A percentile compares a stretch with the other conserved stretches of the same genome.
These are phyloP conservation scores for Albophoma yamanashiensis DNA, from an alignment of 2,329 filamentous ascomycete species.

Conservation along the genomic window DNA sequence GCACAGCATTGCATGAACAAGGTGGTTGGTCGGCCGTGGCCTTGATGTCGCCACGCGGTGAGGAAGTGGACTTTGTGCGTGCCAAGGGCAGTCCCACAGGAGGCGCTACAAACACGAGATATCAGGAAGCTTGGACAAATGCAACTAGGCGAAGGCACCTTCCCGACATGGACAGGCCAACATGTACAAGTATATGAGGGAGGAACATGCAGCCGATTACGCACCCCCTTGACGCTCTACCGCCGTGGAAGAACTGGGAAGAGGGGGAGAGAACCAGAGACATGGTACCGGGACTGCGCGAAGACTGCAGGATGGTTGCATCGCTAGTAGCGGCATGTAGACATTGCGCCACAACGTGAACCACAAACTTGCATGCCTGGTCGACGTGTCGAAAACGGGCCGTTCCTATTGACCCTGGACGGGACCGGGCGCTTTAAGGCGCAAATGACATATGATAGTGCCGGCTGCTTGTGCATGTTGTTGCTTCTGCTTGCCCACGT, in stretches of 20 bases:
- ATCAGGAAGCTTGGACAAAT: background rate
- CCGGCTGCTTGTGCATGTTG: background rate
- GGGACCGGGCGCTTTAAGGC: background rate
- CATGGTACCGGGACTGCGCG: background rate
- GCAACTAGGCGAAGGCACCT: background rate
- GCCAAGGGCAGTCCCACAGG: background rate
- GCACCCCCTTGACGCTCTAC: background rate
- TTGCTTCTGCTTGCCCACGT: background rate
- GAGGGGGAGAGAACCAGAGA: background rate
- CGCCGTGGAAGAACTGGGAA: background rate
- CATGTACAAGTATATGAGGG: background rate
- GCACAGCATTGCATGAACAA: background rate
- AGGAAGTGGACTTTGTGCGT: background rate
- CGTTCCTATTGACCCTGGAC: background rate
- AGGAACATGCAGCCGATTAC: background rate
- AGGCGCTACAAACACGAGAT: background rate
- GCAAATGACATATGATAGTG: background rate
- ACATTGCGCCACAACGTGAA: background rate
- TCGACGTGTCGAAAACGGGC: background rate
- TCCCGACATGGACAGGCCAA: background rate
- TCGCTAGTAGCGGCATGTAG: background rate
- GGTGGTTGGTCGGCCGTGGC: background rate
- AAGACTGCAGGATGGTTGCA: background rate
- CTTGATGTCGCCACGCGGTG: background rate
- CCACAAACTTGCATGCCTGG: background rate